phyloP scores from a whole-genome alignment of 495 filamentous ascomycete genomes.

The Trichoderma erinaceum region DNA sequence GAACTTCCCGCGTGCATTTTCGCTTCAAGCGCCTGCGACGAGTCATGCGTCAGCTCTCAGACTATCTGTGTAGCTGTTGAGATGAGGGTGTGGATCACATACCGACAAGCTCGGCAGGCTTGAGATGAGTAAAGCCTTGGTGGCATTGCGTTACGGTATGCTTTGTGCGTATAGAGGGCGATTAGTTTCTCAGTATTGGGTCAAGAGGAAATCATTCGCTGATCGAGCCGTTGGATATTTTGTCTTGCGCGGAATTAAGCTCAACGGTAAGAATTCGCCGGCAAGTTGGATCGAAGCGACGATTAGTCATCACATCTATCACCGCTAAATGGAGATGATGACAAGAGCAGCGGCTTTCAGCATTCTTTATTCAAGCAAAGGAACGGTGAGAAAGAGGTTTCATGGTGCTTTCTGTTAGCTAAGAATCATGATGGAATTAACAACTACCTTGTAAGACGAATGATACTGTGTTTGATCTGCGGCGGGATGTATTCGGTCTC shows the following conservation, averaged over 20 bases:
- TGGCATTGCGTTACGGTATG: not conserved
- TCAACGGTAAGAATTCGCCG: not conserved
- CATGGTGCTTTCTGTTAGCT: too few species aligned
- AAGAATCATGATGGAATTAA: too few species aligned
- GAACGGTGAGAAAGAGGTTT: too few species aligned
- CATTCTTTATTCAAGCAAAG: too few species aligned
- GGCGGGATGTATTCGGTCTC: too few species aligned
- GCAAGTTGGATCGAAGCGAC: not conserved
- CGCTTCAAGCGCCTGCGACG: not conserved
- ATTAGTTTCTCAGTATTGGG: not conserved
- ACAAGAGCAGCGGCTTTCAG: too few species aligned
- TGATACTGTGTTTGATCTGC: too few species aligned
- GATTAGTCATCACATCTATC: not conserved
- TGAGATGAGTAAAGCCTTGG: not conserved
- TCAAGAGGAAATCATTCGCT: not conserved
- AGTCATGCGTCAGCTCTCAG: not conserved
- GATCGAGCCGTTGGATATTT: not conserved
- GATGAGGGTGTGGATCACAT: not conserved
- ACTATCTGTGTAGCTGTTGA: not conserved
- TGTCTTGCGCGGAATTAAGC: not conserved
- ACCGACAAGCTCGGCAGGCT: constrained; percentile 9
- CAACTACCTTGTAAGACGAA: too few species aligned
- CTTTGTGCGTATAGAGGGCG: not conserved
- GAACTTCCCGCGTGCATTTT: not conserved
- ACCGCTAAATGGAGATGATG: not conserved